Evolutionary conservation across 495 filamentous ascomycete species (phyloP), one percentile per base, ranked within the genome.

Genomic region (Xylaria venustula): DNA sequence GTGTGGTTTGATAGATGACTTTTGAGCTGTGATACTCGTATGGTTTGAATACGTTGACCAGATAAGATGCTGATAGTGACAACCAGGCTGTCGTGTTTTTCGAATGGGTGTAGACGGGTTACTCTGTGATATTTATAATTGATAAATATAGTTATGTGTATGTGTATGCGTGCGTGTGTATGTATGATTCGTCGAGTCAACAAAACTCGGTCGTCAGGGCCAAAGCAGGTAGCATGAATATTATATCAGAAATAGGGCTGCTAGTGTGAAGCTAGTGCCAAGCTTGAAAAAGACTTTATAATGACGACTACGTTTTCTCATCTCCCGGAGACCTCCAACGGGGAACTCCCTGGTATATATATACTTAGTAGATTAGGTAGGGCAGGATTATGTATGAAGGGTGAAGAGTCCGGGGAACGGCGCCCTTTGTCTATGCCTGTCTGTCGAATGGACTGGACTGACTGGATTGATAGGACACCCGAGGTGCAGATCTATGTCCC

Each of bases 331-430:
- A n/a, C n/a, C n/a, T n/a, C n/a, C n/a, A n/a, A n/a, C n/a, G n/a
- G n/a, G n/a, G n/a, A n/a, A n/a, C n/a, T n/a, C n/a, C n/a, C n/a
- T n/a, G n/a, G n/a, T n/a, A n/a, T n/a, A n/a, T n/a, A n/a, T n/a
- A n/a, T n/a, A n/a, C n/a, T n/a, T n/a, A n/a, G n/a, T n/a, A n/a
- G n/a, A n/a, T n/a, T n/a, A n/a, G n/a, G n/a, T 58, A 28, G 15
- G 48, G 17, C 28, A 4, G 17, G 14, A 15, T 8, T 8, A 3
- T 15, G 14, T 7, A 9, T 6, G 15, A 11, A 7, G 40, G 42
- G 26, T 15, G 53, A 56, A n/a, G n/a, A n/a, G n/a, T n/a, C n/a
- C 30, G 42, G 54, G 53, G 46, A 49, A 42, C 14, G 46, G 46
- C 56, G 8, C 23, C 12, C 14, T 7, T 30, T 58, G 37, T 56